Conservation (phyloP, 176 grass and related monocot species). For the Chloris gayana region DNA sequence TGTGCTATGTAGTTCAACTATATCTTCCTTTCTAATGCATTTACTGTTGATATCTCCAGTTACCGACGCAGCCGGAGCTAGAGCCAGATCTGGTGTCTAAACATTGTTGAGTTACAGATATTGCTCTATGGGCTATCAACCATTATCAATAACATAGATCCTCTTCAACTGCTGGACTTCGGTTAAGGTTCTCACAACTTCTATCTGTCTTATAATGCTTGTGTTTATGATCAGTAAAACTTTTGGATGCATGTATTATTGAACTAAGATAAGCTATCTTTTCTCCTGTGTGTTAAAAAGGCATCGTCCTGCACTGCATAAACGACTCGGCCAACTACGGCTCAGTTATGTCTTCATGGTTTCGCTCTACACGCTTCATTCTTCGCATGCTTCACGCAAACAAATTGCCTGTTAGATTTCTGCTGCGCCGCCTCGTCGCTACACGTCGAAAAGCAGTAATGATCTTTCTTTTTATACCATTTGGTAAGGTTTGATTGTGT, state of each 20-base stretch:
- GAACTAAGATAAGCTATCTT: slow-evolving; percentile 25
- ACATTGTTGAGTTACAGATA: neutral
- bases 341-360: slow-evolving; percentile 71
- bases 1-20: neutral
- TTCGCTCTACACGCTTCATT: slow-evolving; percentile 69
- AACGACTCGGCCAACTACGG: slow-evolving; percentile 61
- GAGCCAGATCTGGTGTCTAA: slow-evolving; percentile 14
- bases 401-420: slow-evolving; percentile 27
- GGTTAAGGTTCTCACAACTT: neutral
- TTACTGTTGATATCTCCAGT: slow-evolving; percentile 41
- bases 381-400: slow-evolving; percentile 63
- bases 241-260: neutral
- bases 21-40: neutral
- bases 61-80: slow-evolving; percentile 86
- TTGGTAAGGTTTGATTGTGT: slow-evolving; percentile 50
- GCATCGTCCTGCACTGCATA: slow-evolving; percentile 86
- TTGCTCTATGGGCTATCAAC: neutral
- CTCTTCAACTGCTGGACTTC: neutral
- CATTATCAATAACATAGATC: neutral
- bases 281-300: slow-evolving; percentile 82
- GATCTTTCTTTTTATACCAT: slow-evolving; percentile 28
- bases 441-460: slow-evolving; percentile 52
- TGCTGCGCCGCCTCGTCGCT: neutral
- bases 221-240: neutral
- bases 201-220: neutral